Evolutionary conservation across 2,329 filamentous ascomycete species (phyloP).

Genomic region (Arthrobotrys entomopaga): DNA sequence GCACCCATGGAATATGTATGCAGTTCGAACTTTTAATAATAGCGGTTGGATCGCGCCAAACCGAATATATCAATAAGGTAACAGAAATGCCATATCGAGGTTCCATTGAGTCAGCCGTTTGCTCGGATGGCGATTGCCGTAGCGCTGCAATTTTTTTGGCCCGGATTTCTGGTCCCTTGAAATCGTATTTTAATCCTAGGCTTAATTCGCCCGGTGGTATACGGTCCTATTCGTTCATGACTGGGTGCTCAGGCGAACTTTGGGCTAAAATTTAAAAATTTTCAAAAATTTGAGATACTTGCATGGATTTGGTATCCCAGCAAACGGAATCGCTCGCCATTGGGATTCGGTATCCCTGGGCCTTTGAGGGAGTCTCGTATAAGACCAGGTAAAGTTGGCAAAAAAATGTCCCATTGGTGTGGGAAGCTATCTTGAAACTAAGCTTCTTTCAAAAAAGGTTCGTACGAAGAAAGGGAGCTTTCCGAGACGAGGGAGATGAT

Average conservation of each 20-base stretch:
- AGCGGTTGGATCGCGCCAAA: neutral
- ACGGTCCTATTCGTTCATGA: conserved; percentile 29
- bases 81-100: conserved; percentile 21
- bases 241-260: conserved; percentile 6
- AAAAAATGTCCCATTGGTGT: neutral
- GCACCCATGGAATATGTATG: too few species aligned
- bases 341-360: neutral
- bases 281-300: neutral
- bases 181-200: neutral
- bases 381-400: neutral
- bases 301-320: conserved; percentile 17
- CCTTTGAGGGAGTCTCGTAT: neutral
- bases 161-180: too few species aligned
- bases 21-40: neutral
- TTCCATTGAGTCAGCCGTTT: conserved; percentile 13
- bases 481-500: neutral
- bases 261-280: neutral
- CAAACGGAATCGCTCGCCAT: conserved; percentile 3
- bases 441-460: conserved; percentile 11
- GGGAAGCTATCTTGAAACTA: neutral
- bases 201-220: neutral
- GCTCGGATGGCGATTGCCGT: conserved; percentile 31
- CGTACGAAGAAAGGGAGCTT: conserved; percentile 22
- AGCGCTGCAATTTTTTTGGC: neutral
- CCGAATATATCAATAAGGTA: conserved; percentile 41